Percentiles rank a stretch among this genome's conserved stretches.
phyloP scores from a whole-genome alignment of 2,329 filamentous ascomycete species.

The Nectriaceae sp. region DNA sequence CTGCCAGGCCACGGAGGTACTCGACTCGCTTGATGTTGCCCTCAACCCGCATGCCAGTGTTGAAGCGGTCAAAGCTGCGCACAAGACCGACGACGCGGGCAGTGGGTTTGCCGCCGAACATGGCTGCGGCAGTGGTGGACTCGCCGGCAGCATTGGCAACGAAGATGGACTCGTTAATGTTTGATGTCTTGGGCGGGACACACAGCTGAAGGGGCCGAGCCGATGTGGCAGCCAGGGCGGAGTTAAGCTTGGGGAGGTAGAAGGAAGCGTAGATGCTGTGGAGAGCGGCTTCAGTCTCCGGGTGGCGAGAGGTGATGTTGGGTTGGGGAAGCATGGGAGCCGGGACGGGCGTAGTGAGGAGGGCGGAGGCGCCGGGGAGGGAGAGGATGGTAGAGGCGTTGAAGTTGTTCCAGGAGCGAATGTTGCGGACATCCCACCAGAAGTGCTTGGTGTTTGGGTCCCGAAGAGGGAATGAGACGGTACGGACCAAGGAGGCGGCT shows the following conservation, averaged over 20 bases:
- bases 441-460: conserved; percentile 78
- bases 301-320: conserved; percentile 60
- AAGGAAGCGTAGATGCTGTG: conserved; percentile 74
- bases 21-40: conserved; percentile 82
- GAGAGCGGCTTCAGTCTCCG: conserved; percentile 77
- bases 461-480: conserved; percentile 68
- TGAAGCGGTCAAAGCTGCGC: conserved; percentile 91
- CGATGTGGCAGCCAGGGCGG: conserved; percentile 76
- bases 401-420: conserved; percentile 83
- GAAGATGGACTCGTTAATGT: conserved; percentile 60
- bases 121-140: conserved; percentile 54
- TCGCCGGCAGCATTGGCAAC: conserved; percentile 63
- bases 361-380: conserved; percentile 70
- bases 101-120: conserved; percentile 50
- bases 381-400: conserved; percentile 69
- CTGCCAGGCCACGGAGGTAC: conserved; percentile 83
- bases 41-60: conserved; percentile 89
- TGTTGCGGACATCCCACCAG: conserved; percentile 94
- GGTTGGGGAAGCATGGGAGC: conserved; percentile 62
- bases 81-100: conserved; percentile 78
- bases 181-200: conserved; percentile 38
- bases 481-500: conserved; percentile 78
- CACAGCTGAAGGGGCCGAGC: conserved; percentile 61
- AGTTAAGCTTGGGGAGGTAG: conserved; percentile 86
- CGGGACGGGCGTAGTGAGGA: conserved; percentile 71